Conservation (phyloP, 2,329 filamentous ascomycete genomes). For the Huntiella abstrusa region DNA sequence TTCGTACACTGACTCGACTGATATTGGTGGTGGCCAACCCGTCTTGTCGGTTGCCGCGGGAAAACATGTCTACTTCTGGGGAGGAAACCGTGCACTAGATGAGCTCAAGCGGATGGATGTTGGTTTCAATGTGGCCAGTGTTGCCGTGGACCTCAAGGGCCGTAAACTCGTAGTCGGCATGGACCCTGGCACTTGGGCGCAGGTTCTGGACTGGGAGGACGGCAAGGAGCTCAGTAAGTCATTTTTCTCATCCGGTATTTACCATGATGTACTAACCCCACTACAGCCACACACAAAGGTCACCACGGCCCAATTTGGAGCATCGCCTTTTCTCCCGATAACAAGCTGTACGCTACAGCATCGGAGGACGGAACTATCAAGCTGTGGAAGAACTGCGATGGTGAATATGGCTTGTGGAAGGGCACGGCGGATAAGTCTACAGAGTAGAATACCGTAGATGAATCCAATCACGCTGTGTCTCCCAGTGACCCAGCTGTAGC, state of each 20-base stretch:
- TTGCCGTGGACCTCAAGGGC: conserved; percentile 65
- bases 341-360: conserved; percentile 86
- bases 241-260: not conserved
- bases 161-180: conserved; percentile 79
- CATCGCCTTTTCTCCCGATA: conserved; percentile 82
- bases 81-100: conserved; percentile 49
- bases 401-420: conserved; percentile 45
- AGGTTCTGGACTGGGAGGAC: conserved; percentile 76
- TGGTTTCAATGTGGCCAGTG: conserved; percentile 73
- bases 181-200: conserved; percentile 88
- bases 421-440: conserved; percentile 21
- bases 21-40: conserved; percentile 47
- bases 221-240: conserved; percentile 54
- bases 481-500: too few relatives aligned
- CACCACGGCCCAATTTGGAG: conserved; percentile 98
- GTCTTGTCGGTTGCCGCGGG: conserved; percentile 85
- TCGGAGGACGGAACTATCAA: conserved; percentile 98
- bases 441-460: conserved; percentile 9
- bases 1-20: conserved; percentile 36
- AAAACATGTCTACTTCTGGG: conserved; percentile 84
- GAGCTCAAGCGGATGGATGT: conserved; percentile 65
- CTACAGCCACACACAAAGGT: conserved; percentile 72
- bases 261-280: conserved; percentile 8
- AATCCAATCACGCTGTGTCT: too few relatives aligned
- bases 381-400: conserved; percentile 57